A percentile compares a stretch with the other conserved stretches of the same genome.
phyloP scores from a whole-genome alignment of 306 rosid genomes.

The Crataegus laevigata region DNA sequence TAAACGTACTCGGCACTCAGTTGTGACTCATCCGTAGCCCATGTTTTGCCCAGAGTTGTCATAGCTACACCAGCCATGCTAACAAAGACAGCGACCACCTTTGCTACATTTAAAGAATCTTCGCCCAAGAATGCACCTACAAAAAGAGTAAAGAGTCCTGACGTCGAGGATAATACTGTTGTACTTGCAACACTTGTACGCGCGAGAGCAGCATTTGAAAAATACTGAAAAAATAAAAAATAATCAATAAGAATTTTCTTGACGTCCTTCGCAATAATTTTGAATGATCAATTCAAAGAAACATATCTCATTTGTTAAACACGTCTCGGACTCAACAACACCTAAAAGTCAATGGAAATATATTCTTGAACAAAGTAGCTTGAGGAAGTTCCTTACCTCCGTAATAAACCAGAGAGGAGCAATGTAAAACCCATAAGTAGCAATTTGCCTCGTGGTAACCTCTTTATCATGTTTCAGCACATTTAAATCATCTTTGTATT shows the following conservation, averaged over 20 bases:
- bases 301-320: neutral
- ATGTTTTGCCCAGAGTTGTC: slow-evolving; percentile 94
- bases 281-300: neutral
- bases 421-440: slow-evolving; percentile 76
- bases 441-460: slow-evolving; percentile 61
- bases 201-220: slow-evolving; percentile 97
- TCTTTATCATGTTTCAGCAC: slow-evolving; percentile 37
- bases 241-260: neutral
- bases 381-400: slow-evolving; percentile 52
- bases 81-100: slow-evolving; percentile 84
- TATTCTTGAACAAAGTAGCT: slow-evolving; percentile 11
- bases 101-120: slow-evolving; percentile 72
- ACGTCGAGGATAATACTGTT: slow-evolving; percentile 92
- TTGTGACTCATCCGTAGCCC: slow-evolving; percentile 79
- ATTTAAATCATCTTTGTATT: slow-evolving; percentile 43
- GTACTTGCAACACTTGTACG: slow-evolving; percentile 98
- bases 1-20: slow-evolving; percentile 41
- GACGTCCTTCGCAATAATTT: neutral
- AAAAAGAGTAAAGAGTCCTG: slow-evolving; percentile 96
- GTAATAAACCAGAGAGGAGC: slow-evolving; percentile 96
- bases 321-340: neutral
- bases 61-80: slow-evolving; percentile 93
- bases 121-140: slow-evolving; percentile 78
- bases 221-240: slow-evolving; percentile 56
- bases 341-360: neutral